Percentiles rank a stretch among this genome's conserved stretches.
These are phyloP conservation scores for Wallacemonas collosoma DNA, from an alignment of 208 protist species.

Conservation along the genomic window DNA sequence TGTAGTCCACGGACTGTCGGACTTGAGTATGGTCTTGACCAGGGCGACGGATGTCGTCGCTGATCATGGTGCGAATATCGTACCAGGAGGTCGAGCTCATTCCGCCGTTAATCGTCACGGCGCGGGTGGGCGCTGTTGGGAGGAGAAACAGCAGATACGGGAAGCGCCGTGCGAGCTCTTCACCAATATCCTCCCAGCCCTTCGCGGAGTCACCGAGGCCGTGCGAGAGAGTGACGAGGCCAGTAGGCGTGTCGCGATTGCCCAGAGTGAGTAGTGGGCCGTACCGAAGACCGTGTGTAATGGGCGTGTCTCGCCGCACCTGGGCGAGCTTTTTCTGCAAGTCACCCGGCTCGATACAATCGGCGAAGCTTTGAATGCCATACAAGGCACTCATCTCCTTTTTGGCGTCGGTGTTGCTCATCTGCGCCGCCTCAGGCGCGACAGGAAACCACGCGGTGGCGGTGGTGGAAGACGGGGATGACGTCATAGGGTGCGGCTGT, in stretches of 20 bases:
- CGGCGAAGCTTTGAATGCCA: conserved; percentile 57
- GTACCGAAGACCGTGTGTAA: conserved; percentile 65
- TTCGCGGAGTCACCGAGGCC: conserved; percentile 88
- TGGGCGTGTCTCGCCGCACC: conserved; percentile 41
- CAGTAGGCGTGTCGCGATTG: conserved; percentile 66
- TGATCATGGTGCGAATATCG: conserved; percentile 79
- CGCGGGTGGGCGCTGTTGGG: conserved; percentile 77
- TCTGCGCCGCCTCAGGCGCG: not conserved
- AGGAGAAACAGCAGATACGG: conserved; percentile 91
- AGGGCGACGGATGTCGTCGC: conserved; percentile 22
- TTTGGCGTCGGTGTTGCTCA: conserved; percentile 69
- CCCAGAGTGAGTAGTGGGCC: conserved; percentile 69
- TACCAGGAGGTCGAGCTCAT: conserved; percentile 92
- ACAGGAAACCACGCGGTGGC: not conserved
- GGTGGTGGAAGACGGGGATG: not conserved
- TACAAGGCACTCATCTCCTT: conserved; percentile 69
- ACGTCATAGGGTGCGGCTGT: not conserved
- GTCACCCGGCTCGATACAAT: conserved; percentile 73
- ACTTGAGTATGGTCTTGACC: conserved; percentile 52
- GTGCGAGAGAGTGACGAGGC: conserved; percentile 90
- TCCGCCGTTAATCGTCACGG: conserved; percentile 91
- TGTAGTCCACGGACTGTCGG: conserved; percentile 64
- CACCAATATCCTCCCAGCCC: conserved; percentile 87
- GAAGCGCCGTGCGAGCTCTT: conserved; percentile 57
- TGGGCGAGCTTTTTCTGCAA: conserved; percentile 60